Percentiles rank a stretch among this genome's conserved stretches.
phyloP scores from a whole-genome alignment of 169 alveolate genomes.

The Toxoplasma gondii region DNA sequence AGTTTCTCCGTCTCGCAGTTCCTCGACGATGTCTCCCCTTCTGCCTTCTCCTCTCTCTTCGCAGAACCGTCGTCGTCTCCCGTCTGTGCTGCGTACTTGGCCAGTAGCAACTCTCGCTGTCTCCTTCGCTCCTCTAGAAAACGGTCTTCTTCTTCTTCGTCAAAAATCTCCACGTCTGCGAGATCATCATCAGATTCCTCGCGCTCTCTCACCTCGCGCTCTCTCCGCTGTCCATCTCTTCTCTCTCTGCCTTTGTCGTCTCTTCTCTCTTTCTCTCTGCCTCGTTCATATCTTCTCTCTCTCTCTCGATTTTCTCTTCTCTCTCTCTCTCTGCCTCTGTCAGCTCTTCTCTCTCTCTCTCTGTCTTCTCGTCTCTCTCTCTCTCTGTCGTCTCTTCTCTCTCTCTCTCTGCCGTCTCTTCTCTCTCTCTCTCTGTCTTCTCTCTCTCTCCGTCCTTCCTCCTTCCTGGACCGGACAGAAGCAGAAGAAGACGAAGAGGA shows the following conservation, averaged over 20 bases:
- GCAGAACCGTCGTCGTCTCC: not conserved
- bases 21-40: not conserved
- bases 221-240: not conserved
- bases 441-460: constrained; percentile 28
- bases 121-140: constrained; percentile 63
- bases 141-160: constrained; percentile 63
- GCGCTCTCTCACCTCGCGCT: not conserved
- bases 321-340: constrained; percentile 33
- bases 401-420: not conserved
- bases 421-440: constrained; percentile 36
- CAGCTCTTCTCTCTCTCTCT: not conserved
- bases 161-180: constrained; percentile 27
- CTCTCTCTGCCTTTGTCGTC: not conserved
- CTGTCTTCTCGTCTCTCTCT: not conserved
- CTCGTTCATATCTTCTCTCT: not conserved
- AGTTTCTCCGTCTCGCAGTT: not conserved
- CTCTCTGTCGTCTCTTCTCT: not conserved
- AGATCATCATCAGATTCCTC: not conserved
- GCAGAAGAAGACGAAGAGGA: not conserved
- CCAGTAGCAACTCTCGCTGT: constrained; percentile 53
- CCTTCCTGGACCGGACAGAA: not conserved
- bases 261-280: not conserved
- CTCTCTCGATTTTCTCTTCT: not conserved
- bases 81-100: constrained; percentile 32
- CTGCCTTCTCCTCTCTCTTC: not conserved